Percentiles rank a stretch among this genome's conserved stretches.
These are phyloP conservation scores for Fusarium humuli DNA, from an alignment of 2,329 filamentous ascomycete genomes.

Conservation along the genomic window DNA sequence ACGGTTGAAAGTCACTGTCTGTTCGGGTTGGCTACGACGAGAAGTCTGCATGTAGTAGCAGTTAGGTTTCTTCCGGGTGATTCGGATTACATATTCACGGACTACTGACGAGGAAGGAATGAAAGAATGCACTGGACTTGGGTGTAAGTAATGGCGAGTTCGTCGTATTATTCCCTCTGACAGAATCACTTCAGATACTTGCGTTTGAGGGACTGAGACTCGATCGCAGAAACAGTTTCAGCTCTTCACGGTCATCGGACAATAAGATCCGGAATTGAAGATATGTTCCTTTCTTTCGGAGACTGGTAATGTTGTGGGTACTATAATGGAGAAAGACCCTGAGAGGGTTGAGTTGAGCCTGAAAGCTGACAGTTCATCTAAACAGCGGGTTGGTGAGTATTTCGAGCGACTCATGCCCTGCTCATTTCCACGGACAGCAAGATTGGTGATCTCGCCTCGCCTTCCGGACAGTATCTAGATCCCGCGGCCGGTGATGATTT, in stretches of 20 bases:
- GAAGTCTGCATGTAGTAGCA: background rate
- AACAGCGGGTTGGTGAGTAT: constrained; percentile 14
- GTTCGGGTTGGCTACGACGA: constrained; percentile 2
- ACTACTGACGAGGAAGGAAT: background rate
- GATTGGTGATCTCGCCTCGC: constrained; percentile 2
- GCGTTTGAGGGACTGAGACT: background rate
- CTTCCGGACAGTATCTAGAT: constrained; percentile 19
- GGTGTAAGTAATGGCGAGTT: background rate
- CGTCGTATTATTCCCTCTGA: background rate
- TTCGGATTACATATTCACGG: constrained; percentile 4
- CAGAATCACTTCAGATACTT: background rate
- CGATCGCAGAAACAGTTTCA: background rate
- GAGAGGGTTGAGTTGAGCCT: background rate
- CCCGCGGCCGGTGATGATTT: constrained; percentile 37
- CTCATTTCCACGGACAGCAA: background rate
- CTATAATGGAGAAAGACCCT: constrained; percentile 4
- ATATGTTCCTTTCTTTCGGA: constrained; percentile 1
- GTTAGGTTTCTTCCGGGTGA: constrained; percentile 19
- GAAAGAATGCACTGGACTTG: background rate
- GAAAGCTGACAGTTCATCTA: background rate
- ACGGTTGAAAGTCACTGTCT: constrained; percentile 7
- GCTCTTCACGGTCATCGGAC: background rate
- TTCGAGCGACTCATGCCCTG: constrained; percentile 18
- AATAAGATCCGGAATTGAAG: constrained; percentile 15
- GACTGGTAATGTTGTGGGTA: constrained; percentile 1